Percentiles rank a stretch among this genome's conserved stretches.
These are phyloP conservation scores for Neurospora sp. DNA, from an alignment of 2,329 filamentous ascomycete genomes.

Conservation along the genomic window DNA sequence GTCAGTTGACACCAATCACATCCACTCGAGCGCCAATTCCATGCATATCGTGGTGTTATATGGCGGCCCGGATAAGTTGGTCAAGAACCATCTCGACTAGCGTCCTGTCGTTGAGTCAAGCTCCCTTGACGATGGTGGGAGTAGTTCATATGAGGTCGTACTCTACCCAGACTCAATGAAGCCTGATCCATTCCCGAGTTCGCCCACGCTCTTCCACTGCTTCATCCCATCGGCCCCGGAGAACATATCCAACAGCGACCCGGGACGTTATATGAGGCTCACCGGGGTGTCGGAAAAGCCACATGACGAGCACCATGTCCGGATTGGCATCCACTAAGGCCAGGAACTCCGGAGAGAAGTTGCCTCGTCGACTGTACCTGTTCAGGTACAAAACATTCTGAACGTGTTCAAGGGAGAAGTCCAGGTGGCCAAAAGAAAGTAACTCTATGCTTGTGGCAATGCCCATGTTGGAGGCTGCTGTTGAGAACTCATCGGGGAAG, in stretches of 20 bases:
- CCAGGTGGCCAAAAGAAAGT: neutral
- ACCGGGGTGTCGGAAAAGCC: neutral
- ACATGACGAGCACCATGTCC: neutral
- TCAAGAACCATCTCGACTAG: too few species aligned
- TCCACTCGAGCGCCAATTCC: too few species aligned
- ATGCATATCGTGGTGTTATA: too few species aligned
- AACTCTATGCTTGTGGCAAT: neutral
- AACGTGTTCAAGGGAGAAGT: neutral
- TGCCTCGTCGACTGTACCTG: neutral
- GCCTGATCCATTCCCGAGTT: neutral
- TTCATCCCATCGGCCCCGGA: neutral
- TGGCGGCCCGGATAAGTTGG: too few species aligned
- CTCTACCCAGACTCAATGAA: neutral
- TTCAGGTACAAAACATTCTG: neutral
- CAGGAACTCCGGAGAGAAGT: neutral
- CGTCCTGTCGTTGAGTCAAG: rapidly evolving
- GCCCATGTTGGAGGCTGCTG: neutral
- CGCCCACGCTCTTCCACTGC: neutral
- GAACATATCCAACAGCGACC: neutral
- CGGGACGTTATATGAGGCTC: neutral
- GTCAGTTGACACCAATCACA: too few species aligned
- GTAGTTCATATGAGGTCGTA: neutral
- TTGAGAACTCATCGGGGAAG: neutral
- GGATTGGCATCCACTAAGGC: neutral
- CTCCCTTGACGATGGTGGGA: too few species aligned